Conservation (phyloP, 176 grass and related monocot genomes). For the Hordeum marinum region DNA sequence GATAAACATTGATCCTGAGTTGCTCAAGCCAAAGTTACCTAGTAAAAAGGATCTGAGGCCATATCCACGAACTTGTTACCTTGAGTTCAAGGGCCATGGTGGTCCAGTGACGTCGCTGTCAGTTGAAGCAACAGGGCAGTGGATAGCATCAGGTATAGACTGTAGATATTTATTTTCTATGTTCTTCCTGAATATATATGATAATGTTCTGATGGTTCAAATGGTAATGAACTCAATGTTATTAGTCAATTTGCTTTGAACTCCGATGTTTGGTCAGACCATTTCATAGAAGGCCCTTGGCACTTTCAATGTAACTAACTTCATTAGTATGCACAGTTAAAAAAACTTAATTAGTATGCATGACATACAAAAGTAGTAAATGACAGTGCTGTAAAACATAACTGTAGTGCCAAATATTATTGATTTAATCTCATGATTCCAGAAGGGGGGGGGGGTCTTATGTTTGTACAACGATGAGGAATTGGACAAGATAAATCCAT, state of each 20-base stretch:
- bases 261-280: neutral
- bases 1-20: constrained; percentile 98
- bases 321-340: neutral
- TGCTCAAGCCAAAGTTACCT: constrained; percentile 86
- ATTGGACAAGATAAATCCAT: neutral
- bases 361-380: constrained; percentile 13
- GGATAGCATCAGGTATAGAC: constrained; percentile 81
- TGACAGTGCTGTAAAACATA: neutral
- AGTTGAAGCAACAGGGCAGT: constrained; percentile 77
- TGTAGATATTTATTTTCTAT: constrained; percentile 11
- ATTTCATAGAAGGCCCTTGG: neutral
- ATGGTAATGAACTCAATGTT: neutral
- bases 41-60: constrained; percentile 96
- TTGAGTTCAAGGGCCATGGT: constrained; percentile 83
- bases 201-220: neutral
- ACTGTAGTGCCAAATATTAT: neutral
- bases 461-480: neutral
- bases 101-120: constrained; percentile 81
- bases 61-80: constrained; percentile 89
- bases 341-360: neutral
- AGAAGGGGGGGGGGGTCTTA: neutral
- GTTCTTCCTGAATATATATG: neutral
- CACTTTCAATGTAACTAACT: neutral
- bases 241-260: neutral
- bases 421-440: neutral